Conservation (phyloP, 2,329 filamentous ascomycete species). For the Scortechinia acanthostroma region DNA sequence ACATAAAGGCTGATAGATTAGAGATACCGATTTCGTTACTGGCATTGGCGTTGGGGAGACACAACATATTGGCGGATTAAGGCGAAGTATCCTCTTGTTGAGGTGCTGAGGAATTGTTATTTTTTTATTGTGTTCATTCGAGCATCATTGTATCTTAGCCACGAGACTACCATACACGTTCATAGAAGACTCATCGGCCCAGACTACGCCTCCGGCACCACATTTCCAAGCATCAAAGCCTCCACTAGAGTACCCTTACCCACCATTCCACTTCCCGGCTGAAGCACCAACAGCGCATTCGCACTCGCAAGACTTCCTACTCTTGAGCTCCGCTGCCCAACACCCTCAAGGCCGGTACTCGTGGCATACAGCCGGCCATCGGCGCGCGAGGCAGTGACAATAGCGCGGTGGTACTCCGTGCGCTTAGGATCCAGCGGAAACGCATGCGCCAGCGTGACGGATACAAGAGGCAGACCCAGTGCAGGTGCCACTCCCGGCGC, state of each 20-base stretch:
- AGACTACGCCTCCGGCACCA: background rate
- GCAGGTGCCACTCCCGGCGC: constrained; percentile 22
- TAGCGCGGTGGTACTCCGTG: constrained; percentile 83
- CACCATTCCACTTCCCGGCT: background rate
- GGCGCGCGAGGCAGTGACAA: constrained; percentile 49
- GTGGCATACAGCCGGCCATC: constrained; percentile 67
- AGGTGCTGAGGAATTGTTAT: too few species aligned
- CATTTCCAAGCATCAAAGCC: background rate
- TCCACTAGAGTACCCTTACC: background rate
- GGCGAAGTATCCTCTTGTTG: too few species aligned
- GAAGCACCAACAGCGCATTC: constrained; percentile 56
- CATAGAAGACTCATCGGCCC: background rate
- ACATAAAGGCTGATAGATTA: background rate
- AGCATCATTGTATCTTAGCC: too few species aligned
- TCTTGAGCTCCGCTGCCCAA: constrained; percentile 75
- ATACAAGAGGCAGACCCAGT: constrained; percentile 64
- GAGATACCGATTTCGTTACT: background rate
- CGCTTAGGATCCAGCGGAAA: constrained; percentile 64
- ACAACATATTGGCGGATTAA: too few species aligned
- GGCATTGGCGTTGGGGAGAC: background rate
- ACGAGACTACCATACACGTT: too few species aligned
- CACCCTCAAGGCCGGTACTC: constrained; percentile 58
- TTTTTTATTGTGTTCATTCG: too few species aligned
- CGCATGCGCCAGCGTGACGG: constrained; percentile 66
- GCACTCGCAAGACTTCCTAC: constrained; percentile 84